These are phyloP conservation scores for Penicillium sp. DNA, from an alignment of 2,329 filamentous ascomycete genomes.

Conservation along the genomic window DNA sequence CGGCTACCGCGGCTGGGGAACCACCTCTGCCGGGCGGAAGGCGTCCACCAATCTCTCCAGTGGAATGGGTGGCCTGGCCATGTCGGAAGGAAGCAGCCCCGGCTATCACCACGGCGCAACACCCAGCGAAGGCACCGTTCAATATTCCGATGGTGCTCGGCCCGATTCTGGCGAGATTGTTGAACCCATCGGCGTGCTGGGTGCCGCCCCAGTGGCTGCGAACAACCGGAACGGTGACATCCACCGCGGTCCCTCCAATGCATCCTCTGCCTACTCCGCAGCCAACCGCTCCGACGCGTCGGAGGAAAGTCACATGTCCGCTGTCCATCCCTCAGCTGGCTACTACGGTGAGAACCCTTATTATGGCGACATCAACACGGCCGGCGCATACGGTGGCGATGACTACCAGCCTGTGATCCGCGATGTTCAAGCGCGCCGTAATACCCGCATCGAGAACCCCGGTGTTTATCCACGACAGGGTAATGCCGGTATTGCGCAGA, in stretches of 20 bases:
- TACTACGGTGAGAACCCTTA: slow-evolving; percentile 58
- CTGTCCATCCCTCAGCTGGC: slow-evolving; percentile 46
- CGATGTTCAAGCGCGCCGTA: slow-evolving; percentile 86
- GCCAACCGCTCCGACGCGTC: slow-evolving; percentile 68
- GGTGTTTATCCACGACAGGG: slow-evolving; percentile 84
- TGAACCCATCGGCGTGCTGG: slow-evolving; percentile 80
- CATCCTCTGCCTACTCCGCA: slow-evolving; percentile 91
- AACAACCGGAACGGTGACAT: slow-evolving; percentile 68
- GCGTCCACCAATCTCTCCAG: slow-evolving; percentile 86
- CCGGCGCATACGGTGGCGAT: slow-evolving; percentile 56
- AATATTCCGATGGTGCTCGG: slow-evolving; percentile 61
- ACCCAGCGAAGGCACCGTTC: slow-evolving; percentile 59
- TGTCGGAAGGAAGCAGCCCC: slow-evolving; percentile 67
- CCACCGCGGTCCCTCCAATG: slow-evolving; percentile 87
- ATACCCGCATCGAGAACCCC: slow-evolving; percentile 91
- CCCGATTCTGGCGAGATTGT: slow-evolving; percentile 67
- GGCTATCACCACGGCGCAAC: slow-evolving; percentile 57
- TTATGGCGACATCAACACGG: slow-evolving; percentile 47
- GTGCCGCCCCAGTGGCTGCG: slow-evolving; percentile 61
- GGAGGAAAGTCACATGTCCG: slow-evolving; percentile 52
- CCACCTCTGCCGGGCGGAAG: slow-evolving; percentile 73
- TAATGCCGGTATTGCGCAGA: slow-evolving; percentile 92
- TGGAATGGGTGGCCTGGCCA: slow-evolving; percentile 59
- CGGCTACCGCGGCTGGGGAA: slow-evolving; percentile 94
- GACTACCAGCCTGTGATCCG: slow-evolving; percentile 77